A percentile compares a stretch with the other conserved stretches of the same genome.
phyloP scores from a whole-genome alignment of 768 basidiomycete species.

The Rhodotorula diobovata region DNA sequence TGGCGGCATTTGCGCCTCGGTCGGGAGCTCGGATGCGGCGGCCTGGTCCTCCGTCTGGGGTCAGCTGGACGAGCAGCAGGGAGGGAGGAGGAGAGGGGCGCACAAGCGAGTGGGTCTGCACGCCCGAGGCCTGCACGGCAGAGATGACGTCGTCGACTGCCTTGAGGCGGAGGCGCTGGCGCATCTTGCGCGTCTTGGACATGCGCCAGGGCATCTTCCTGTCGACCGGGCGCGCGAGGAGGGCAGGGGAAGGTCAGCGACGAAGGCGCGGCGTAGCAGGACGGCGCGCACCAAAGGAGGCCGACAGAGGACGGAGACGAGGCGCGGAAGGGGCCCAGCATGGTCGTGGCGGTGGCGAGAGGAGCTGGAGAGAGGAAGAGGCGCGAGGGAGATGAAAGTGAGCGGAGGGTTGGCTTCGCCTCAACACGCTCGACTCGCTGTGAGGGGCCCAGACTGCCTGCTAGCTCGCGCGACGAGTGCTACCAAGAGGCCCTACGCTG shows the following conservation, averaged over 20 bases:
- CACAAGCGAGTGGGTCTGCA: constrained; percentile 71
- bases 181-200: constrained; percentile 85
- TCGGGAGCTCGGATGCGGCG: constrained; percentile 75
- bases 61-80: not conserved
- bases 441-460: no score
- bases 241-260: no score
- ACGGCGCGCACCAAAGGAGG: constrained; percentile 27
- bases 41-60: constrained; percentile 53
- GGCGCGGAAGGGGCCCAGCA: constrained; percentile 11
- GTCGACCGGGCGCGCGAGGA: not conserved
- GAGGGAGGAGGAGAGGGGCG: constrained; percentile 45
- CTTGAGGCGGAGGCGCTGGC: constrained; percentile 80
- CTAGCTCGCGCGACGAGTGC: no score
- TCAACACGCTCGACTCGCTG: not conserved
- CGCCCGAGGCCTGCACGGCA: constrained; percentile 73
- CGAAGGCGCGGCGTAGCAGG: not conserved
- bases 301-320: constrained; percentile 8
- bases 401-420: no score
- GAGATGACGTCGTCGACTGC: constrained; percentile 91
- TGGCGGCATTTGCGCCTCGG: constrained; percentile 85
- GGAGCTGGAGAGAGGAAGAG: not conserved
- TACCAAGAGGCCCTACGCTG: no score
- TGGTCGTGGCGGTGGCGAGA: not conserved
- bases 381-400: not conserved
- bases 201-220: constrained; percentile 96